Conservation (phyloP, 163 green algal genomes). For the Coccomyxa subellipsoidea region DNA sequence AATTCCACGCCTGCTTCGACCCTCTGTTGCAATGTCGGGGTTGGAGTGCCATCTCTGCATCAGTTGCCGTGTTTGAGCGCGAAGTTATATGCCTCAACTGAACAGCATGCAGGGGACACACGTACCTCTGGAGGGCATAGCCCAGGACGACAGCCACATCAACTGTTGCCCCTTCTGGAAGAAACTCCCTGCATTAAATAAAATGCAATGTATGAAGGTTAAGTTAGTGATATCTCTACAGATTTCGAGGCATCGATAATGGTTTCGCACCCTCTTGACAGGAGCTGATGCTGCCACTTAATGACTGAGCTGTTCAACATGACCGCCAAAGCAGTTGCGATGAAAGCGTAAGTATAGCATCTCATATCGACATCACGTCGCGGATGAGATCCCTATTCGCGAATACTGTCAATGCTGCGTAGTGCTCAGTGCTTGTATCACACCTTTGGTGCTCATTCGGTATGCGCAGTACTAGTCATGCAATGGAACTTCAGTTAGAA, state of each 20-base stretch:
- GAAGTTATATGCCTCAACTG: neutral
- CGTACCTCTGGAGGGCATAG: neutral
- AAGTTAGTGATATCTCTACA: neutral
- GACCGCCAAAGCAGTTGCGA: neutral
- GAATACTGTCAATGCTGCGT: too few species aligned
- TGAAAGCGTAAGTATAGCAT: neutral
- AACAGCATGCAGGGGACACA: neutral
- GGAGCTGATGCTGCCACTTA: neutral
- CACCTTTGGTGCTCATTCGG: too few species aligned
- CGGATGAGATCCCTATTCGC: too few species aligned
- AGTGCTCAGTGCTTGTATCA: too few species aligned
- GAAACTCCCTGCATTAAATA: neutral
- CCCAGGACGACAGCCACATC: conserved; percentile 3
- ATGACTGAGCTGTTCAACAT: neutral
- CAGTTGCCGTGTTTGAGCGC: neutral
- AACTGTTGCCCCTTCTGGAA: neutral
- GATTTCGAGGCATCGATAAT: neutral
- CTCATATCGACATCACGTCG: neutral
- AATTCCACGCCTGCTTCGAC: conserved; percentile 3
- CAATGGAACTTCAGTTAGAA: too few species aligned
- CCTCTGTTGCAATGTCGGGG: conserved; percentile 2
- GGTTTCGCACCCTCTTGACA: neutral
- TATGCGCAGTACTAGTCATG: too few species aligned
- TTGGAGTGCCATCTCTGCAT: neutral
- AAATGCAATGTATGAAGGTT: neutral